Evolutionary conservation across 805 yeast genomes (phyloP).

Genomic region (Kluyveromyces siamensis): DNA sequence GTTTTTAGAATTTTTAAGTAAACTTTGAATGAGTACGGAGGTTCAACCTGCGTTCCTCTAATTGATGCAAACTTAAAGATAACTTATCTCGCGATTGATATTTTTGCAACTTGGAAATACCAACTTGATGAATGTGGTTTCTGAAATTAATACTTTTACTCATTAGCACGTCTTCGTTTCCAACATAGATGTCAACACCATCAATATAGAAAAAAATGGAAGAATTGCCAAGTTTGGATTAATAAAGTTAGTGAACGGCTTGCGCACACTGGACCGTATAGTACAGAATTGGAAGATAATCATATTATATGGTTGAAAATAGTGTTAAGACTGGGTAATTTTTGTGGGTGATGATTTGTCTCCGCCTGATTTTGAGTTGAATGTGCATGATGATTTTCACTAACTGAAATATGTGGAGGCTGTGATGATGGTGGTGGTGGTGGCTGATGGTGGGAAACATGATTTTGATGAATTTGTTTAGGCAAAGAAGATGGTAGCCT

Average conservation of each 20-base stretch:
- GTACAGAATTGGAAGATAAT: not conserved
- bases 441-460: not conserved
- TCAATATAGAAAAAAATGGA: not conserved
- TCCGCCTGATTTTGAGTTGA: slow-evolving; percentile 1
- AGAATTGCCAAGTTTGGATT: not conserved
- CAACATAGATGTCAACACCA: not conserved
- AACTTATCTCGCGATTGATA: not conserved
- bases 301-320: slow-evolving; percentile 19
- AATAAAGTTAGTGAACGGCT: not conserved
- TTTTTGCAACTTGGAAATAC: not conserved
- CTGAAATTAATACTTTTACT: not conserved
- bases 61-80: not conserved
- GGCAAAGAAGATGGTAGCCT: not conserved
- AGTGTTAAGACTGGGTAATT: slow-evolving; percentile 22
- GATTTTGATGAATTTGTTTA: not conserved
- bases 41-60: not conserved
- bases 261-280: not conserved
- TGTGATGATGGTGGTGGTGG: not conserved
- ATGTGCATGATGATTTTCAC: not conserved
- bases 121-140: not conserved
- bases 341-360: slow-evolving; percentile 7
- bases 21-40: not conserved
- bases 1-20: too few relatives aligned
- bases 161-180: not conserved
- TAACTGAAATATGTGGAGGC: not conserved